Percentiles rank a stretch among this genome's conserved stretches.
phyloP scores from a whole-genome alignment of 202 grass and related monocot genomes.

The Cymbopogon flexuosus region DNA sequence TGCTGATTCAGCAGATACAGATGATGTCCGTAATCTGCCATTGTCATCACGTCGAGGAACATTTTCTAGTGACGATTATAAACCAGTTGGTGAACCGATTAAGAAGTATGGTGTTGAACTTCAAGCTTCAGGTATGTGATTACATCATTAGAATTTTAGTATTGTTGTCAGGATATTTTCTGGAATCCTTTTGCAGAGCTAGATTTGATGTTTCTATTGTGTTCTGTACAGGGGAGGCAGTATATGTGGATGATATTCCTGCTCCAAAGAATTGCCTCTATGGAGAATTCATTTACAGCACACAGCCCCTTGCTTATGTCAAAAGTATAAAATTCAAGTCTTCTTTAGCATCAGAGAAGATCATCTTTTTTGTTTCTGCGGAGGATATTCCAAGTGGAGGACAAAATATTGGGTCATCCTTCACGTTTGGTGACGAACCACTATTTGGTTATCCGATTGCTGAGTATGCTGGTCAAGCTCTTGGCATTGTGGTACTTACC shows the following conservation, averaged over 20 bases:
- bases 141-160: not conserved
- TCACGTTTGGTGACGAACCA: slow-evolving; percentile 34
- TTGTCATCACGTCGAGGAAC: slow-evolving; percentile 38
- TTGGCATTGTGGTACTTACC: slow-evolving; percentile 57
- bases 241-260: slow-evolving; percentile 91
- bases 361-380: slow-evolving; percentile 46
- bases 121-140: slow-evolving; percentile 72
- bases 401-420: slow-evolving; percentile 54
- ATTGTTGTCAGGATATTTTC: not conserved
- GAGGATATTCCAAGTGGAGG: slow-evolving; percentile 76
- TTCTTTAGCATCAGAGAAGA: slow-evolving; percentile 57
- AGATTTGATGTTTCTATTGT: not conserved
- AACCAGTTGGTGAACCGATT: slow-evolving; percentile 66
- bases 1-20: not conserved
- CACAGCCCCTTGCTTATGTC: slow-evolving; percentile 54
- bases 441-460: slow-evolving; percentile 54
- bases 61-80: slow-evolving; percentile 34
- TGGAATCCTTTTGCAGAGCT: not conserved
- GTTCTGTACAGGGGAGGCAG: slow-evolving; percentile 55
- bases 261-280: slow-evolving; percentile 69
- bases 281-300: slow-evolving; percentile 80
- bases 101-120: slow-evolving; percentile 61
- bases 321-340: slow-evolving; percentile 57
- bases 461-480: slow-evolving; percentile 66
- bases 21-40: slow-evolving; percentile 19